Conservation (phyloP, 257 asterid genomes). For the Capsicum rhomboideum region DNA sequence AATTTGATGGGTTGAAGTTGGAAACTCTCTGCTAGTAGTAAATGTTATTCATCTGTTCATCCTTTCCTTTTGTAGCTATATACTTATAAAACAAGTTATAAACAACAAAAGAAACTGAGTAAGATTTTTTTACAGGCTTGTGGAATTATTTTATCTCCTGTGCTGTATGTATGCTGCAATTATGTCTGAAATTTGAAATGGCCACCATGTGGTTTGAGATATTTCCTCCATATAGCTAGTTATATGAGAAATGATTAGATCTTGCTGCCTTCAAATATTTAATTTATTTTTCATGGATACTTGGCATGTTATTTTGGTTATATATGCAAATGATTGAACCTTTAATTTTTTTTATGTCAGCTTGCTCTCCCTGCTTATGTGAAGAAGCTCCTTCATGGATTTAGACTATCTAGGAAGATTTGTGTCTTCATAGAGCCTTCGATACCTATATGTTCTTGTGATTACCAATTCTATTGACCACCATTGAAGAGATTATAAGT, state of each 20-base stretch:
- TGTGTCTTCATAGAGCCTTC: not conserved
- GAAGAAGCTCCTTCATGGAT: not conserved
- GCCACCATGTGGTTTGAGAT: not conserved
- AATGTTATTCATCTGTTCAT: not conserved
- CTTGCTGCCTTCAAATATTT: not conserved
- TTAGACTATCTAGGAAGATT: not conserved
- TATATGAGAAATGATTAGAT: not conserved
- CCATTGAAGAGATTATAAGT: not conserved
- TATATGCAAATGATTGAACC: not conserved
- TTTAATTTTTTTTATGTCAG: not conserved
- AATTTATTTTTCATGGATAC: not conserved
- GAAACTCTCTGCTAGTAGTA: not conserved
- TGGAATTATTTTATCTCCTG: not conserved
- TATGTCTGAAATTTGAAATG: not conserved
- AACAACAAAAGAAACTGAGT: not conserved
- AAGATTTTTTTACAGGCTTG: not conserved
- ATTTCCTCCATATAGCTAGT: not conserved
- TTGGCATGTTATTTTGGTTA: not conserved
- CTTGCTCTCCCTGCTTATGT: not conserved
- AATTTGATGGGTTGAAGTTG: not conserved
- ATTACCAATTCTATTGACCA: not conserved
- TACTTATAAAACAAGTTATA: not conserved
- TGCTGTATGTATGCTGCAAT: not conserved
- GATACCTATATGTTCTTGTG: not conserved
- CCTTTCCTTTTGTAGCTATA: not conserved